Conservation (phyloP, 208 protist species). For the Leishmania mexicana region DNA sequence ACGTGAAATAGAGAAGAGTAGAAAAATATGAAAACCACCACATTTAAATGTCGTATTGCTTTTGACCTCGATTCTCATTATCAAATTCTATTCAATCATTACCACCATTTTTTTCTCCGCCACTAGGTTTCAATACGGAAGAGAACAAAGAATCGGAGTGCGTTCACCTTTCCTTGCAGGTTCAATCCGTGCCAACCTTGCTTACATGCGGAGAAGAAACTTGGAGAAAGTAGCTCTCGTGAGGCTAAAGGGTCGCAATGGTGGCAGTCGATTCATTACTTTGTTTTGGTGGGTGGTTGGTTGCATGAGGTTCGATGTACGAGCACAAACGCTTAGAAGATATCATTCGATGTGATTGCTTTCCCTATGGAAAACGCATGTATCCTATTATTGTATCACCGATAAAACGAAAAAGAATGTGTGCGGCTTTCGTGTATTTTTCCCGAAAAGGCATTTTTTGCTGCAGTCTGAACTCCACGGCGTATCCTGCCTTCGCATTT, state of each 20-base stretch:
- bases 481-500: not conserved
- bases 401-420: not conserved
- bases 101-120: no score
- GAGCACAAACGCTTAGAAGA: slow-evolving; percentile 11
- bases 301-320: slow-evolving; percentile 15
- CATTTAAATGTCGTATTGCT: not conserved
- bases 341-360: not conserved
- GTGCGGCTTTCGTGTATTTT: not conserved
- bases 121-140: not conserved
- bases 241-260: no score
- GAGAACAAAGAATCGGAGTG: not conserved
- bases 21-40: not conserved
- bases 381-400: not conserved
- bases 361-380: not conserved
- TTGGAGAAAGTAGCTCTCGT: not conserved
- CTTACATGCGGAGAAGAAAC: not conserved
- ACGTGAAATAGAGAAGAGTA: no score
- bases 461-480: not conserved
- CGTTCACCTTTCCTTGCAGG: not conserved
- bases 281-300: not conserved
- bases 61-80: not conserved
- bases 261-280: not conserved
- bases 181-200: not conserved
- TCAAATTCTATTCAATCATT: not conserved
- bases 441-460: not conserved